Evolutionary conservation across 2,329 filamentous ascomycete genomes (phyloP).

Genomic region (Alternaria brassicicola): DNA sequence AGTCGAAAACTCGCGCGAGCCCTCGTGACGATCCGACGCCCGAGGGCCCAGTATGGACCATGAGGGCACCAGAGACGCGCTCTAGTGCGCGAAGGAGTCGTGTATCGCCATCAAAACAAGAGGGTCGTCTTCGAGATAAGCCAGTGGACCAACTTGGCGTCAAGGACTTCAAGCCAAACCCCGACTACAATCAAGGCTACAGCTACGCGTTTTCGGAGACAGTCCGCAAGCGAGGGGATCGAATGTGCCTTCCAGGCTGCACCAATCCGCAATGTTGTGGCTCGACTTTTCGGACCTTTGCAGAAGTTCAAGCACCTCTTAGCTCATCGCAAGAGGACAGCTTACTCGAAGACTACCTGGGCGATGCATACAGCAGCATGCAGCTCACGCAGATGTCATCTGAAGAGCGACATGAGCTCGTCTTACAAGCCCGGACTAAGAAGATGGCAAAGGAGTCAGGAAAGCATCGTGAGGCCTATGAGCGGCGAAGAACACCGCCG

Average conservation of each 20-base stretch:
- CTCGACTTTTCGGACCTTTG: constrained; percentile 70
- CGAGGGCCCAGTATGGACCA: constrained; percentile 32
- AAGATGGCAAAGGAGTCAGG: constrained; percentile 76
- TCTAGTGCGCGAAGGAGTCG: constrained; percentile 13
- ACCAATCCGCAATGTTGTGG: constrained; percentile 79
- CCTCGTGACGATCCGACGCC: constrained; percentile 15
- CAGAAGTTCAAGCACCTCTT: constrained; percentile 48
- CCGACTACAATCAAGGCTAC: constrained; percentile 70
- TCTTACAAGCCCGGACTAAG: constrained; percentile 77
- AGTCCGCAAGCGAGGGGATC: constrained; percentile 71
- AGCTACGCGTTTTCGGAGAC: constrained; percentile 77
- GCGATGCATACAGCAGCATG: constrained; percentile 48
- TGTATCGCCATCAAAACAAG: constrained; percentile 7
- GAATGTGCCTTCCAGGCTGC: constrained; percentile 75
- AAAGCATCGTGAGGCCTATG: constrained; percentile 76
- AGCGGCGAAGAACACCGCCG: constrained; percentile 74
- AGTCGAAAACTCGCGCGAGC: constrained; percentile 6
- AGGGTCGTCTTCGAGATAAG: constrained; percentile 56
- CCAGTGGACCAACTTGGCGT: constrained; percentile 64
- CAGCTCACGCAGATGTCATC: constrained; percentile 57
- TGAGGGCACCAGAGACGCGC: constrained; percentile 23
- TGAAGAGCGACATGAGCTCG: constrained; percentile 67
- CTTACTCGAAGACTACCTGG: constrained; percentile 62
- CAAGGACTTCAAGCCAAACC: constrained; percentile 84
- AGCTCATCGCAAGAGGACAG: constrained; percentile 45